Evolutionary conservation across 2,329 filamentous ascomycete genomes (phyloP), one percentile per base, ranked within the genome.

Genomic region (Neofusicoccum laricinum): DNA sequence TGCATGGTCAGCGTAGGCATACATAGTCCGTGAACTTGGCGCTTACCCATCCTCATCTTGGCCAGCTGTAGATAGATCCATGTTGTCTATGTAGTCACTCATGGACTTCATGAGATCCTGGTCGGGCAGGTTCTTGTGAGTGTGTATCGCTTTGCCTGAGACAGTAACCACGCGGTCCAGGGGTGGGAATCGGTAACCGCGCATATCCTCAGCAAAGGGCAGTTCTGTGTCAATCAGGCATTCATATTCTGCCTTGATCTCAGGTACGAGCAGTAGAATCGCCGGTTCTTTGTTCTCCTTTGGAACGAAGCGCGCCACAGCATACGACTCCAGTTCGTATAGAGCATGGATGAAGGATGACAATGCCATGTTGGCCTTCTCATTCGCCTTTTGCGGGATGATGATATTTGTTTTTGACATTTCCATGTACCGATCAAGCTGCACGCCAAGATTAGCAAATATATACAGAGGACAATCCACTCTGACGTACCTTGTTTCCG

Each of bases 271-370:
- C 14, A 98, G 81, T 0, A 97, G 78, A 15, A 98, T 80, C 34
- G 87, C 73, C 0, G 95, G 94, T 2, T 91, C 85, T 68, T 91
- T 93, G 69, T 88, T 87, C 66, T 96, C 91, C 73, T 97, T 98
- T 5, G 85, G 79, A 0, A 98, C 94, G 19, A 97, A 82, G 55
- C 95, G 86, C 25, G 92, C 94, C 2, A 99, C 83, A 2, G 93
- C 95, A 72, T 93, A 96, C 4, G 90, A 90, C 61, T 94, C 90
- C 2, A 93, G 82, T 72, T 97, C 93, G 67, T 88, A 89, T 2
- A 99, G 86, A 0, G 93, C 92, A 77, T 93, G 92, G 15, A 97
- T 89, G 25, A 99, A 84, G 0, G 94, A 96, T 0, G 94, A 97
- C 1, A 99, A 82, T 0, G 92, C 93, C 63, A 98, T 82, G 63